Conservation (phyloP, 805 yeast species). For the Nakazawaea molendinolei region DNA sequence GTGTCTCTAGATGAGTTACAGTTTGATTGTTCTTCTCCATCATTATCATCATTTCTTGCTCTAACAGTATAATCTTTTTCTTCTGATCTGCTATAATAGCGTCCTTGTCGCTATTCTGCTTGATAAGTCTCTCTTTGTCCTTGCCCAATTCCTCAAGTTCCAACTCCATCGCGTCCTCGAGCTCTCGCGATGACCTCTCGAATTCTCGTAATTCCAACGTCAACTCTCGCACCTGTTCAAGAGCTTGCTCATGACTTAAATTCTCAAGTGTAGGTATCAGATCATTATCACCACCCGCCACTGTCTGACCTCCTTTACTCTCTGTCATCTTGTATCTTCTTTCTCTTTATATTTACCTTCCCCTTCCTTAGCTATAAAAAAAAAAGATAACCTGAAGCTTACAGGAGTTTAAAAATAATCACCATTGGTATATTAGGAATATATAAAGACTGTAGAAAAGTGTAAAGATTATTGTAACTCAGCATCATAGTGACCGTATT, state of each 20-base stretch:
- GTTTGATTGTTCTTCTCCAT: slow-evolving; percentile 8
- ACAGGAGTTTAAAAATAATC: background rate
- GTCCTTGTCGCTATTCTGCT: slow-evolving; percentile 7
- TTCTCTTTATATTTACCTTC: background rate
- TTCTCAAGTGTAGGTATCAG: background rate
- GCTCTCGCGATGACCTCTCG: slow-evolving; percentile 36
- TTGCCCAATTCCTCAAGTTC: slow-evolving; percentile 27
- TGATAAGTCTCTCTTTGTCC: slow-evolving; percentile 20
- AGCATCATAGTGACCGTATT: slow-evolving; percentile 16
- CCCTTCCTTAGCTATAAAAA: background rate
- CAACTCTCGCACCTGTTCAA: slow-evolving; percentile 27
- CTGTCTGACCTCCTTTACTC: background rate
- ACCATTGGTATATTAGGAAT: background rate
- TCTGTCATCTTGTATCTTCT: too few relatives aligned
- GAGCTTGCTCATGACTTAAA: slow-evolving; percentile 17
- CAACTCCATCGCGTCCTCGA: slow-evolving; percentile 38
- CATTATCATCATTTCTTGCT: slow-evolving; percentile 7
- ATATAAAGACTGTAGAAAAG: too few relatives aligned
- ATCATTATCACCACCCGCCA: background rate
- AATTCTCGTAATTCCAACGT: slow-evolving; percentile 34
- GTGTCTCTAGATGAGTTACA: slow-evolving; percentile 18
- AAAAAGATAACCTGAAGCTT: background rate
- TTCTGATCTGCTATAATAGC: background rate
- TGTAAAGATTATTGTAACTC: slow-evolving; percentile 9
- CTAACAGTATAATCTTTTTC: slow-evolving; percentile 4